phyloP scores from a whole-genome alignment of 257 asterid species.

The Ocimum tenuiflorum region DNA sequence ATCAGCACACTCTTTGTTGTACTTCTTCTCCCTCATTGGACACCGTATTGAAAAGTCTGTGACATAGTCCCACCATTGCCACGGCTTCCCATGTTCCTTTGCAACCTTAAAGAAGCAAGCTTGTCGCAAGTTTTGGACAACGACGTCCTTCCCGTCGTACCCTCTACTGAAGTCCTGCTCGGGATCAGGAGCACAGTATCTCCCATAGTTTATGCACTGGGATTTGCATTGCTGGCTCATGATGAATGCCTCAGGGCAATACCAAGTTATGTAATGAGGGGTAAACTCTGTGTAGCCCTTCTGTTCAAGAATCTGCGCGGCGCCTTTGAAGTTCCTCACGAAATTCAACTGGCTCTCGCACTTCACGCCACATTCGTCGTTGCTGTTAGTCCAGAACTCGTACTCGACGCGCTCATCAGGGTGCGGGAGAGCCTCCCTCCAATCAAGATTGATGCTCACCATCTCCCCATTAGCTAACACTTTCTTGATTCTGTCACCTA shows the following conservation, averaged over 20 bases:
- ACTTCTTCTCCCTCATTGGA: constrained; percentile 59
- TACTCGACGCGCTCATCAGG: constrained; percentile 94
- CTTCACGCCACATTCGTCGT: constrained; percentile 85
- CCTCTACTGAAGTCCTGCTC: constrained; percentile 64
- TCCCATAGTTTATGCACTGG: constrained; percentile 63
- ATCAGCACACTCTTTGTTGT: constrained; percentile 58
- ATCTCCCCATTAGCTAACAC: constrained; percentile 59
- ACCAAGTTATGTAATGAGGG: constrained; percentile 70
- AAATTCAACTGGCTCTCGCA: constrained; percentile 72
- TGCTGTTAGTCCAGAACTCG: constrained; percentile 91
- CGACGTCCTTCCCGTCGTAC: constrained; percentile 66
- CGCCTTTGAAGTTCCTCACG: constrained; percentile 67
- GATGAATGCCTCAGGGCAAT: constrained; percentile 63
- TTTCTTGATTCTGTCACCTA: constrained; percentile 67
- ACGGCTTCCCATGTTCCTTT: constrained; percentile 52
- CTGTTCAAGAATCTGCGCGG: constrained; percentile 90
- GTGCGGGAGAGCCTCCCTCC: constrained; percentile 97
- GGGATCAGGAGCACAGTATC: constrained; percentile 75
- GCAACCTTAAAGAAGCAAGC: constrained; percentile 68
- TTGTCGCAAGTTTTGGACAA: constrained; percentile 55
- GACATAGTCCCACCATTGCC: constrained; percentile 85
- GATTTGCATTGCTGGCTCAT: constrained; percentile 68
- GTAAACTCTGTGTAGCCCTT: constrained; percentile 77
- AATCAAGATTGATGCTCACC: constrained; percentile 73
- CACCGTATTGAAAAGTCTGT: constrained; percentile 65